A percentile compares a stretch with the other conserved stretches of the same genome.
Conservation (phyloP, 2,329 filamentous ascomycete genomes). For the Didymella pomorum region DNA sequence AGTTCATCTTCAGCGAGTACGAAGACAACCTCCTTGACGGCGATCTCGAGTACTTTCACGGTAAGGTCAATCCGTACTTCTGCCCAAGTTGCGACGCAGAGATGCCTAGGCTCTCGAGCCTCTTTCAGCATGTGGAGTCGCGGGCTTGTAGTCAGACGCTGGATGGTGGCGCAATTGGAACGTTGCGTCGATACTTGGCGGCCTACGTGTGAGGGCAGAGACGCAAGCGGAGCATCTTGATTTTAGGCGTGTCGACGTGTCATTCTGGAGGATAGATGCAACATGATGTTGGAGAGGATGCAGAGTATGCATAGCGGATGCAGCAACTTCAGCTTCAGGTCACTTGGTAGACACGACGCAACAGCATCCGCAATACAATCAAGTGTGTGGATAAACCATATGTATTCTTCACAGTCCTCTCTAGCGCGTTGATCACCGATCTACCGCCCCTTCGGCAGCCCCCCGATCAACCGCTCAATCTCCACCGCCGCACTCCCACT, state of each 20-base stretch:
- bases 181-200: not conserved
- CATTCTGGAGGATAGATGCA: no score
- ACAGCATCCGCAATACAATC: no score
- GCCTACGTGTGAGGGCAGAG: not conserved
- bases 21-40: not conserved
- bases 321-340: no score
- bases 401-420: no score
- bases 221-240: no score
- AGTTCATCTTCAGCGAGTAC: not conserved
- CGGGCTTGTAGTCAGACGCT: not conserved
- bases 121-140: not conserved
- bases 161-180: not conserved
- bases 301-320: no score
- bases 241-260: no score
- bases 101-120: not conserved
- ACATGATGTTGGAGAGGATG: not conserved
- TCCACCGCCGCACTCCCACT: constrained; percentile 75
- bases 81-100: not conserved
- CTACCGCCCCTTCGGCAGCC: constrained; percentile 40
- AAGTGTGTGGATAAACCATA: no score
- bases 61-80: not conserved
- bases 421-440: no score
- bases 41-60: not conserved
- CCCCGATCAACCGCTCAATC: constrained; percentile 78
- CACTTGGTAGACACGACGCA: no score